Evolutionary conservation across 208 protist species (phyloP).

Genomic region (Histomonas meleagridis): DNA sequence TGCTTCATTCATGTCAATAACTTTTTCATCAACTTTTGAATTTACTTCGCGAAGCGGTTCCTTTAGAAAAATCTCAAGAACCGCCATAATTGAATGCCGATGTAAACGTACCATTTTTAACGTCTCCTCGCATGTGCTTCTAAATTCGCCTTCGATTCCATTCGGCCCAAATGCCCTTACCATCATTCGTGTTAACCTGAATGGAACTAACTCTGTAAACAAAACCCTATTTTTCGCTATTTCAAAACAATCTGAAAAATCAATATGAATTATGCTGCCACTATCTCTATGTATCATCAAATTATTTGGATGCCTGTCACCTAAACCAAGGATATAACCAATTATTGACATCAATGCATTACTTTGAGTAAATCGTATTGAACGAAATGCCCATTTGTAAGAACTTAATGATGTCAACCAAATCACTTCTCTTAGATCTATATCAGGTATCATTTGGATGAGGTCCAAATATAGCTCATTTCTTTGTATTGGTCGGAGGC

Average conservation of each 20-base stretch:
- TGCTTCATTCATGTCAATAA: neutral
- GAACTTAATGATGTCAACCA: neutral
- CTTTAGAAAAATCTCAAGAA: constrained; percentile 48
- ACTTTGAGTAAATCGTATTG: constrained; percentile 55
- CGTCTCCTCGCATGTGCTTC: constrained; percentile 65
- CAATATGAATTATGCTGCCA: constrained; percentile 58
- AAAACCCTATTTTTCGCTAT: constrained; percentile 70
- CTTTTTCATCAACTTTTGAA: neutral
- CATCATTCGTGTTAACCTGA: constrained; percentile 83
- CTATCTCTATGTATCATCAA: constrained; percentile 68
- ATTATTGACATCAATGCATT: constrained; percentile 82
- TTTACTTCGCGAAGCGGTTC: constrained; percentile 40
- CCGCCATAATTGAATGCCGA: neutral
- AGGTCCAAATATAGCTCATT: neutral
- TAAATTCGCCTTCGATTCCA: constrained; percentile 74
- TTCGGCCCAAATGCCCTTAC: constrained; percentile 77
- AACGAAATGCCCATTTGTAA: neutral
- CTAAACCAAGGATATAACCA: constrained; percentile 72
- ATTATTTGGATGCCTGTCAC: constrained; percentile 80
- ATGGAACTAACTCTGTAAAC: constrained; percentile 81
- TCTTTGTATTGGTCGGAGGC: neutral
- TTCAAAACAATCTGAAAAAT: constrained; percentile 87
- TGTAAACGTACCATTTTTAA: constrained; percentile 49
- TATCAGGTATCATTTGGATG: neutral
- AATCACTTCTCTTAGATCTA: neutral